Evolutionary conservation across 352 stramenopile genomes (phyloP).

Genomic region (Pythium phragmitis): DNA sequence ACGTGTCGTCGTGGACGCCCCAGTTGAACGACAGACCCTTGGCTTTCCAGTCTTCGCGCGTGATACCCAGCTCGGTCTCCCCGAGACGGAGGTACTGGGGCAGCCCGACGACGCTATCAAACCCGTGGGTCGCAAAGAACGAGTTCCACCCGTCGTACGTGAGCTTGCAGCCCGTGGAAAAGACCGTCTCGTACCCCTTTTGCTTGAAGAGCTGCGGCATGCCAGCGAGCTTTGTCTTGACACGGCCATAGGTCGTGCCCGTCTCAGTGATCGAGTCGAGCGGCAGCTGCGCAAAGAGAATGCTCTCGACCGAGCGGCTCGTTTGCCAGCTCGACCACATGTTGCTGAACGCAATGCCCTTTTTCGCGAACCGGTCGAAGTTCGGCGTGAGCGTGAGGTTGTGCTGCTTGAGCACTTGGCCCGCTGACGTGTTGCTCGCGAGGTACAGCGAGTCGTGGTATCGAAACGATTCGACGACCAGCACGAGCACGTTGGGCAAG

Average conservation of each 20-base stretch:
- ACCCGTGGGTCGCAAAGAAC: conserved; percentile 49
- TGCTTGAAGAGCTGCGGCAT: conserved; percentile 53
- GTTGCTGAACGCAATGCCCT: conserved; percentile 47
- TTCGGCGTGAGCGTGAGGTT: conserved; percentile 50
- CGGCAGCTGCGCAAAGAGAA: conserved; percentile 46
- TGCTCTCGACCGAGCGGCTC: conserved; percentile 54
- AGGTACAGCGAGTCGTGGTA: conserved; percentile 27
- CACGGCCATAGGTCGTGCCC: conserved; percentile 37
- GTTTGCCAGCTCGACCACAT: conserved; percentile 60
- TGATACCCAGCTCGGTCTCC: conserved; percentile 30
- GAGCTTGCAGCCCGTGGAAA: conserved; percentile 43
- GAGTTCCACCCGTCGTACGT: conserved; percentile 49
- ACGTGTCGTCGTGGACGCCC: conserved; percentile 47
- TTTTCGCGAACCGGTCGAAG: conserved; percentile 49
- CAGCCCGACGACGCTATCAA: conserved; percentile 41
- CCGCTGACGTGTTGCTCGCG: conserved; percentile 31
- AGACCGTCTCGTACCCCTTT: conserved; percentile 50
- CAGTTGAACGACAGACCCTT: conserved; percentile 27
- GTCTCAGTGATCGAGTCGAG: conserved; percentile 40
- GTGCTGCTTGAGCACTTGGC: conserved; percentile 11
- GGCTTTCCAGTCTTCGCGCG: conserved; percentile 19
- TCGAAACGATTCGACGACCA: conserved; percentile 55
- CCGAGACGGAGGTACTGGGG: conserved; percentile 1
- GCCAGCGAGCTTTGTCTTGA: conserved; percentile 32
- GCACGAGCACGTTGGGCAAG: conserved; percentile 46